Evolutionary conservation across 371 early-diverging fungal genomes (phyloP).

Genomic region (Amoeboaphelidium protococcarum): DNA sequence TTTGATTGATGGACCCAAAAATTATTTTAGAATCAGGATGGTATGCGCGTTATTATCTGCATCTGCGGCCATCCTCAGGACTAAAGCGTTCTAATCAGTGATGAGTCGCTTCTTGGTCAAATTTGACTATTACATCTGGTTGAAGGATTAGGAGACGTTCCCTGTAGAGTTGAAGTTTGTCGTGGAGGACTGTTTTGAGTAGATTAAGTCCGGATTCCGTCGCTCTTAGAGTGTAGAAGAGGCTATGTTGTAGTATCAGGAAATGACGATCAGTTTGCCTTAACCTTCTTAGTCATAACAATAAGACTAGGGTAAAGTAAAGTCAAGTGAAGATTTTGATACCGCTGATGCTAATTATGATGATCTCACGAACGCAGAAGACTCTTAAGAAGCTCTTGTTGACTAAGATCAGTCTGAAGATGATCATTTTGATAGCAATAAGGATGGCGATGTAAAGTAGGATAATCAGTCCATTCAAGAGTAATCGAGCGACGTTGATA

Average conservation of each 20-base stretch:
- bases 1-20: conserved; percentile 49
- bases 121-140: conserved; percentile 26
- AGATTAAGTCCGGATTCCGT: neutral
- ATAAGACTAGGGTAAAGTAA: conserved; percentile 12
- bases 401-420: conserved; percentile 17
- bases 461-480: conserved; percentile 2
- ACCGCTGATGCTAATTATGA: neutral
- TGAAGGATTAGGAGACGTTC: conserved; percentile 5
- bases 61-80: conserved; percentile 57
- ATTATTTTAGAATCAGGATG: conserved; percentile 78
- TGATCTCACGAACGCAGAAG: conserved; percentile 17
- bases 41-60: conserved; percentile 61
- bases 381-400: neutral
- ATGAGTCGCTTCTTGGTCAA: conserved; percentile 42
- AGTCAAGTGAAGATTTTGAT: neutral
- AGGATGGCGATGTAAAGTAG: neutral
- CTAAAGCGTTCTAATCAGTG: conserved; percentile 29
- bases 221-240: neutral
- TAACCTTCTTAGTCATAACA: too few species aligned
- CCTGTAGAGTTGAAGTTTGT: conserved; percentile 74
- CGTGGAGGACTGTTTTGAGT: conserved; percentile 47
- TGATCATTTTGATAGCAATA: conserved; percentile 9
- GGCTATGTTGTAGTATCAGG: neutral
- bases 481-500: conserved; percentile 2
- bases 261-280: neutral